Base-by-base conservation (phyloP, 2,329 filamentous ascomycete species). In the Verticillium tricorpus region DNA sequence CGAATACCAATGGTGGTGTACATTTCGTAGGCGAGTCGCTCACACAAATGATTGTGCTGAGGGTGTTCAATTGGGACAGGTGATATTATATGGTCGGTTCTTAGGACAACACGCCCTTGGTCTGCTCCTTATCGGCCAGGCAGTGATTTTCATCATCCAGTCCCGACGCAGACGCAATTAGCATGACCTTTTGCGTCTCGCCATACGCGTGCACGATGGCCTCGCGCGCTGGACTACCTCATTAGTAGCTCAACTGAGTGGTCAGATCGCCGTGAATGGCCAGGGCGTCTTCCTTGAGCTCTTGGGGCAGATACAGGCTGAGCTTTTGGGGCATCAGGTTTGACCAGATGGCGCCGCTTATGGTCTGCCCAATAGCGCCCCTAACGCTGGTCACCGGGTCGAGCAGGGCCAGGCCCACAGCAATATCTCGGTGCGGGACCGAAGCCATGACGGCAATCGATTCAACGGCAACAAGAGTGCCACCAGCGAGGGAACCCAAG, bases 141-240 rank as follows among this genome's bases (percentile, higher is more conserved):
- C 57, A 57, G 40, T 59, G 61, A n/a, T 63, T 64, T 60, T 64
- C 35, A 64, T 56, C 52, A 63, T 56, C 11, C 52, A 63, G 32
- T n/a, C 57, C 56, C 22, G 60, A 40, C 12, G 61, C 39, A 14
- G 59, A 61, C 7, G 74, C 73, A 59, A 73, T 71, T 32, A 76
- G 69, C 74, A 77, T 76, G 37, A 70, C 65, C 14, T 72, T 74
- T 71, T 84, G 80, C 5, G 78, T 74, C 40, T 78, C 76, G 1
- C 74, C 79, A 62, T 84, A 85, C 0, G 81, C 78, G 56, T 72
- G 62, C 34, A 78, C 73, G 58, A 83, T 81, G 2, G 74, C 82
- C 19, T 72, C 63, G 17, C 82, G 70, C 25, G 72, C 76, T 0
- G 73, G 69, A 5, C 69, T 78, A 5, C 78, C 76, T 22, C 78